A percentile compares a stretch with the other conserved stretches of the same genome.
Conservation (phyloP, 352 stramenopile species). For the Phytophthora brassicae region DNA sequence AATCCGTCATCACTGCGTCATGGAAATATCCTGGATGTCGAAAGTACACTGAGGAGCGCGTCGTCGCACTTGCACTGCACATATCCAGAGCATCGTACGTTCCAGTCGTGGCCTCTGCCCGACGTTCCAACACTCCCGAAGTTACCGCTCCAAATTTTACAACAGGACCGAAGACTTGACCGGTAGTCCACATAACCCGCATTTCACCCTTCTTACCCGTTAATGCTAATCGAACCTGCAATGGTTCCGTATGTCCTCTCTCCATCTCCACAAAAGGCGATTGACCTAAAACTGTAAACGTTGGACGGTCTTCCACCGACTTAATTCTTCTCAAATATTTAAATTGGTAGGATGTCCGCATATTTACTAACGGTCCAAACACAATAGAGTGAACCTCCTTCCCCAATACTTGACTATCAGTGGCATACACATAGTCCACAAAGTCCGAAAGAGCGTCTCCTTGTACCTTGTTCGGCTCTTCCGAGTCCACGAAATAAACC, state of each 20-base stretch:
- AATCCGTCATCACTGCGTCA: slow-evolving; percentile 34
- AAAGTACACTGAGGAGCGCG: slow-evolving; percentile 20
- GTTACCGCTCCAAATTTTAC: slow-evolving; percentile 33
- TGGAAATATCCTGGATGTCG: slow-evolving; percentile 33
- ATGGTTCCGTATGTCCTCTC: slow-evolving; percentile 30
- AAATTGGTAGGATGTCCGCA: slow-evolving; percentile 29
- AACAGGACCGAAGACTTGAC: slow-evolving; percentile 25
- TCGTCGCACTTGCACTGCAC: slow-evolving; percentile 26
- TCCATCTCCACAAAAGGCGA: slow-evolving; percentile 39
- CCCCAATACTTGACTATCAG: slow-evolving; percentile 9
- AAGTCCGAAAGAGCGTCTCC: slow-evolving; percentile 24
- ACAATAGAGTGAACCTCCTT: slow-evolving; percentile 6
- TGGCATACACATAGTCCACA: slow-evolving; percentile 29
- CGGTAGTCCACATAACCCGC: slow-evolving; percentile 50
- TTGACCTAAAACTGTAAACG: slow-evolving; percentile 25
- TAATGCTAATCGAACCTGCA: slow-evolving; percentile 41
- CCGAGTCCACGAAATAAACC: slow-evolving; percentile 26
- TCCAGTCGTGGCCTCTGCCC: slow-evolving; percentile 12
- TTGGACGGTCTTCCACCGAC: background rate
- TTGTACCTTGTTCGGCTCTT: slow-evolving; percentile 14
- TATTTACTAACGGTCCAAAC: slow-evolving; percentile 29
- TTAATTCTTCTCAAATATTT: slow-evolving; percentile 27
- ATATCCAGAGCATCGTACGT: slow-evolving; percentile 35
- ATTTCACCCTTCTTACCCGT: slow-evolving; percentile 35
- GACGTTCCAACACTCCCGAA: slow-evolving; percentile 8